phyloP scores from a whole-genome alignment of 176 grass and related monocot species.

The Olyra latifolia region DNA sequence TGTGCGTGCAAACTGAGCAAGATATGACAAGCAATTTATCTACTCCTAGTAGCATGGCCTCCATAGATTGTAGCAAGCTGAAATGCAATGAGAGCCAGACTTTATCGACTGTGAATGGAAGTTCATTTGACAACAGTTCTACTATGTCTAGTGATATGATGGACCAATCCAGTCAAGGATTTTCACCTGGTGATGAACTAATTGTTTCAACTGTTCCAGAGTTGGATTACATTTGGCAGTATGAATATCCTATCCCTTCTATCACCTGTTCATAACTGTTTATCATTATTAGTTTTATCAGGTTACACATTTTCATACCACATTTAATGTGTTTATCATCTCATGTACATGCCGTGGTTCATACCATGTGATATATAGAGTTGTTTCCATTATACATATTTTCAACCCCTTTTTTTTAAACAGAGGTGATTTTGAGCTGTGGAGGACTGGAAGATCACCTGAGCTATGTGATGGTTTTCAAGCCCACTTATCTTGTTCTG shows the following conservation, averaged over 20 bases:
- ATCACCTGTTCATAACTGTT: constrained; percentile 17
- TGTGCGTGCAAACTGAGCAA: constrained; percentile 18
- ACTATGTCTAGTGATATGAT: constrained; percentile 26
- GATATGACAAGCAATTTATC: constrained; percentile 2
- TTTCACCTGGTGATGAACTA: constrained; percentile 40
- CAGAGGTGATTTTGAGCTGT: constrained; percentile 91
- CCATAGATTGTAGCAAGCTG: constrained; percentile 8
- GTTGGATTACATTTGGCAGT: constrained; percentile 85
- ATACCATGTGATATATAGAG: constrained; percentile 7
- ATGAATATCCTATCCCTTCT: constrained; percentile 44
- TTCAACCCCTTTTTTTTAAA: constrained; percentile 22
- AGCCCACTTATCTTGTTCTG: constrained; percentile 83
- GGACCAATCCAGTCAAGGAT: constrained; percentile 36
- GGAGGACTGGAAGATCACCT: constrained; percentile 55
- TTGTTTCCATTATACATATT: constrained; percentile 2
- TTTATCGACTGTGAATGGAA: constrained; percentile 8
- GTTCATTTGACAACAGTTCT: not conserved
- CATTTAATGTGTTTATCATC: not conserved
- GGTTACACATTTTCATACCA: not conserved
- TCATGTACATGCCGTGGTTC: not conserved
- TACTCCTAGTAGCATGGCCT: constrained; percentile 1
- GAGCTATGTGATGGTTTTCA: constrained; percentile 90
- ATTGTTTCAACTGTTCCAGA: constrained; percentile 65
- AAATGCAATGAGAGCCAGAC: constrained; percentile 25
- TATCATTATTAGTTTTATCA: not conserved